Evolutionary conservation across 1,139 yeast species (phyloP).

Genomic region (Pichia sp.): DNA sequence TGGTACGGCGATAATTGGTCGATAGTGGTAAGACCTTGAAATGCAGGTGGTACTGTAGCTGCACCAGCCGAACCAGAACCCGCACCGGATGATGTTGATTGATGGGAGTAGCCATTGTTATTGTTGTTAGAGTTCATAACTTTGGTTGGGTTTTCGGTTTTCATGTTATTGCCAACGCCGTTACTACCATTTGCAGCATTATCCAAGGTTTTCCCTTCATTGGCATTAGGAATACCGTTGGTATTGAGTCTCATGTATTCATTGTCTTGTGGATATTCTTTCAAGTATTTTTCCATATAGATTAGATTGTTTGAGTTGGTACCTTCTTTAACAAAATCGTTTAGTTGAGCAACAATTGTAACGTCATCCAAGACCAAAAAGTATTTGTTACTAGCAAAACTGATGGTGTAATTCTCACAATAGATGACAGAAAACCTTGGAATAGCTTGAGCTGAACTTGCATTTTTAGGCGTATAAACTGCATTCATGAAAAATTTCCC

Average conservation of each 20-base stretch:
- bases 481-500: conserved; percentile 59
- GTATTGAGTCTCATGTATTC: too few relatives aligned
- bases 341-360: conserved; percentile 13
- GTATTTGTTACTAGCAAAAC: conserved; percentile 19
- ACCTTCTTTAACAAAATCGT: neutral
- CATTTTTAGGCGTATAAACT: conserved; percentile 21
- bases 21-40: conserved; percentile 46
- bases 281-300: conserved; percentile 18
- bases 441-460: conserved; percentile 18
- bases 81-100: neutral
- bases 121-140: neutral
- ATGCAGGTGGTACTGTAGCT: neutral
- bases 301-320: too few relatives aligned
- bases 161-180: neutral
- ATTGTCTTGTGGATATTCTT: conserved; percentile 15
- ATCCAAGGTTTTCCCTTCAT: neutral
- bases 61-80: neutral
- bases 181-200: neutral
- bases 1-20: conserved; percentile 90
- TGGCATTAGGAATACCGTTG: neutral
- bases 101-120: neutral
- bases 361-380: conserved; percentile 22
- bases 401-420: conserved; percentile 14
- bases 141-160: neutral
- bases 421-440: conserved; percentile 17